phyloP scores from a whole-genome alignment of 371 early-diverging fungal genomes.

The Rhizopus delemar region DNA sequence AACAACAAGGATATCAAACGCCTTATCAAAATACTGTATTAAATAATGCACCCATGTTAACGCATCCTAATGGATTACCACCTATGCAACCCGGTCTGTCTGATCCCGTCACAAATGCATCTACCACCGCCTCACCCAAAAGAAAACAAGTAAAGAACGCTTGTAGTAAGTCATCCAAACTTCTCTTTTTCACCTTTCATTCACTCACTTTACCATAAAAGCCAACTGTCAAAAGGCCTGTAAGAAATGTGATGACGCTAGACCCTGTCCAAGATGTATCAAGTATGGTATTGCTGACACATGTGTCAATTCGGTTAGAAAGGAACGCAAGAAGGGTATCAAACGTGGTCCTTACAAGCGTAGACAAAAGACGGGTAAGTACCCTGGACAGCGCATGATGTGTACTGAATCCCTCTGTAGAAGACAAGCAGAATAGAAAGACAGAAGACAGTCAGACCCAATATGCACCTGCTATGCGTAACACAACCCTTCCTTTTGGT shows the following conservation, averaged over 20 bases:
- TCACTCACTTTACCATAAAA: constrained; percentile 15
- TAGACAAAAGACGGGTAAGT: constrained; percentile 45
- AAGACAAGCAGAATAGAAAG: constrained; percentile 25
- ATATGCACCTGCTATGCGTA: constrained; percentile 28
- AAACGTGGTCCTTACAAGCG: constrained; percentile 85
- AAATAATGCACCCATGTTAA: constrained; percentile 24
- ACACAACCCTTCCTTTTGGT: constrained; percentile 35
- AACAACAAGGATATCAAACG: constrained; percentile 36
- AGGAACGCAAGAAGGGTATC: constrained; percentile 83
- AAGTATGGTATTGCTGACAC: constrained; percentile 72
- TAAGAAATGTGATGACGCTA: constrained; percentile 88
- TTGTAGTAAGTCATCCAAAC: constrained; percentile 41
- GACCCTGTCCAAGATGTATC: constrained; percentile 88
- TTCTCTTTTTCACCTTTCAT: not conserved
- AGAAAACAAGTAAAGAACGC: constrained; percentile 55
- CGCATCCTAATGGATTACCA: constrained; percentile 34
- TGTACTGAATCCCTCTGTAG: not conserved
- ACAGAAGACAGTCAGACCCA: constrained; percentile 11
- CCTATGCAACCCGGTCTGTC: constrained; percentile 35
- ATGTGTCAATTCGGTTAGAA: constrained; percentile 82
- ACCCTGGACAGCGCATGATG: not conserved
- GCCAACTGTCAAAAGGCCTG: constrained; percentile 92
- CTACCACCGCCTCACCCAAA: constrained; percentile 25
- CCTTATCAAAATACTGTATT: constrained; percentile 31
- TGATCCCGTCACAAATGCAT: constrained; percentile 19